Evolutionary conservation across 2,329 filamentous ascomycete genomes (phyloP), one percentile per base, ranked within the genome.

Genomic region (Neurospora sp.): DNA sequence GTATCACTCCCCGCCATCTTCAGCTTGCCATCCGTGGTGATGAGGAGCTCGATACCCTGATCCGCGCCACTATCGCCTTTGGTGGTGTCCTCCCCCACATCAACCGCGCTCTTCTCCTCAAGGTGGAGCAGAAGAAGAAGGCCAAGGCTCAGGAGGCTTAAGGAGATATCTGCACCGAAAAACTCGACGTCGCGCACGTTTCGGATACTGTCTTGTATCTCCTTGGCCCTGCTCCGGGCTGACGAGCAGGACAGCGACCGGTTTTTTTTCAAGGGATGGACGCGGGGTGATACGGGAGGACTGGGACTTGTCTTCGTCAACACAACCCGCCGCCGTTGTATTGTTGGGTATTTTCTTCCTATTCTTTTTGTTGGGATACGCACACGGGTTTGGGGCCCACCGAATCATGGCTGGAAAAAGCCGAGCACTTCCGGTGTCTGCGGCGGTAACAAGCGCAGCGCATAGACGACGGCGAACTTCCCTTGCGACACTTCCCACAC

Each of bases 31-130:
- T 99, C 80, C 93, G 96, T 78, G 96, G 96, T 79, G 96, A 99
- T 82, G 96, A 99, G 84, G 96, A 99, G 83, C 87, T 99, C 76
- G 96, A 99, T 81, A 98, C 94, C 33, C 87, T 99, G 70, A 98
- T 99, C 80, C 92, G 94, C 77, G 96, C 96, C 70, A 99, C 96
- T 73, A 99, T 99, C 78, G 96, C 96, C 72, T 98, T 96, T 76
- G 96, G 96, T 85, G 96, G 96, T 91, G 96, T 99, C 37, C 85
- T 99, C 78, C 96, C 96, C 74, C 95, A 97, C 83, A 99, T 99
- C 89, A 98, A 99, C 87, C 92, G 96, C 77, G 96, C 96, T 15
- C 86, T 99, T 76, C 86, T 99, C 76, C 79, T 80, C 73, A 80
- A 81, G 77, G 79, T 80, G 17, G 79, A 81, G 71, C 79, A 81